Evolutionary conservation across 164 flowering plant genomes (phyloP).

Genomic region (Protea cynaroides): DNA sequence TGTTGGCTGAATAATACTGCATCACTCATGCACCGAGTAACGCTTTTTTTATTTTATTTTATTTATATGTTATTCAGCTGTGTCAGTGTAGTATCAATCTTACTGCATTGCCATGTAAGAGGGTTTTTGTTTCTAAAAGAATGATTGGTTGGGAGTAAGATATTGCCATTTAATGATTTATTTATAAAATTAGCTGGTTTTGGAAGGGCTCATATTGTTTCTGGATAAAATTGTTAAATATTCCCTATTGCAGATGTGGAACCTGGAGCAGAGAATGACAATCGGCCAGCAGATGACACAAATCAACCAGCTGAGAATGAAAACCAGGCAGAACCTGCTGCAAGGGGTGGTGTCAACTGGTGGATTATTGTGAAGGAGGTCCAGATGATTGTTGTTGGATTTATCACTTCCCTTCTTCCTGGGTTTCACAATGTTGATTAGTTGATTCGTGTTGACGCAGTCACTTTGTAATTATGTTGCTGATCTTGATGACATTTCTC

Average conservation of each 20-base stretch:
- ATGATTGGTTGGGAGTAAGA: not conserved
- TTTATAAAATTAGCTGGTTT: not conserved
- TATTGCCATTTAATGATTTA: too few relatives aligned
- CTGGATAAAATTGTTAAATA: not conserved
- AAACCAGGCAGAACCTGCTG: slow-evolving; percentile 32
- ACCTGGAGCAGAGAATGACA: slow-evolving; percentile 43
- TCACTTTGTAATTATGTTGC: too few relatives aligned
- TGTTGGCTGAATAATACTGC: too few relatives aligned
- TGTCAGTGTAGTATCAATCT: not conserved
- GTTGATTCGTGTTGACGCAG: not conserved
- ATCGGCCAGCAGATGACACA: slow-evolving; percentile 32
- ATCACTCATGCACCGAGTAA: too few relatives aligned
- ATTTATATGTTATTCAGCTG: too few relatives aligned
- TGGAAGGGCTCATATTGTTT: not conserved
- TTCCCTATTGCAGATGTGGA: slow-evolving; percentile 35
- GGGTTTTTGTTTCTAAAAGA: not conserved
- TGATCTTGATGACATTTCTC: too few relatives aligned
- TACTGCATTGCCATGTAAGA: not conserved
- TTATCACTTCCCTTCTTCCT: slow-evolving; percentile 84
- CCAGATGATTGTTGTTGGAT: slow-evolving; percentile 81
- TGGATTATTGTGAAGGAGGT: slow-evolving; percentile 80
- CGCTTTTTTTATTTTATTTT: too few relatives aligned
- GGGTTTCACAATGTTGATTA: slow-evolving; percentile 81
- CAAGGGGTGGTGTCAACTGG: slow-evolving; percentile 47
- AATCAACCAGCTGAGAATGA: slow-evolving; percentile 37